Base-by-base conservation (phyloP, 2,329 filamentous ascomycete genomes). In the Clarireedia hainanense region DNA sequence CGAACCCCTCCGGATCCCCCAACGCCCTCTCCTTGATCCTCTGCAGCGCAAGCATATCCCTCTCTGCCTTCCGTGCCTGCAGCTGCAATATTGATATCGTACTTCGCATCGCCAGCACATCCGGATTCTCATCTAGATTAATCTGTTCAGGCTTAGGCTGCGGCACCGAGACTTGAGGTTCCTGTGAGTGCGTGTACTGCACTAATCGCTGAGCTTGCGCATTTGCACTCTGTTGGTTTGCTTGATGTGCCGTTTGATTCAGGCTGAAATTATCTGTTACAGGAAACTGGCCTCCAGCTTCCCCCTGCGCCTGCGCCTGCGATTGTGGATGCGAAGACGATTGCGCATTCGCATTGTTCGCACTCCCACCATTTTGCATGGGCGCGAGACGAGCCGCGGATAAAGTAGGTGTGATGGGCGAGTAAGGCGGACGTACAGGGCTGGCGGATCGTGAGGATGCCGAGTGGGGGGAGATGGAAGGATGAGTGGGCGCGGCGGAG, bases 11-110 rank as follows among this genome's bases (percentile, higher is more conserved):
- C 0, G 91, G 90, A 60, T 92, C 78, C 6, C 77, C 76, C 1
- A 89, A 72, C 5, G 90, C 91, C 3, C 81, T 82, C 17, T 80
- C 75, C 70, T 91, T 92, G 65, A 89, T 80, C 56, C 76, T 75
- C 62, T 84, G 80, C 36, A 96, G 76, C 0, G 80, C 74, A 63
- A 81, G 79, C 51, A 96, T 84, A 72, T 96, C 91, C 47, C 81
- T 80, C 50, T 84, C 75, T 42, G 89, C 89, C 68, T 87, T 88
- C 66, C 85, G 83, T 61, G 85, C 85, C 74, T 97, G 92, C 61
- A 95, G 78, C 73, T 95, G 90, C 47, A 97, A 76, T 51, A 96
- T 84, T 7, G 89, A 86, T 58, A 96, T 90, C 47, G 91, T 89
- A 26, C 88, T 89, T 62, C 86, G 85, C 58, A 96, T 78, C 5